Percentiles rank a stretch among this genome's conserved stretches.
These are phyloP conservation scores for Annulohypoxylon stygium DNA, from an alignment of 495 filamentous ascomycete genomes.

Conservation along the genomic window DNA sequence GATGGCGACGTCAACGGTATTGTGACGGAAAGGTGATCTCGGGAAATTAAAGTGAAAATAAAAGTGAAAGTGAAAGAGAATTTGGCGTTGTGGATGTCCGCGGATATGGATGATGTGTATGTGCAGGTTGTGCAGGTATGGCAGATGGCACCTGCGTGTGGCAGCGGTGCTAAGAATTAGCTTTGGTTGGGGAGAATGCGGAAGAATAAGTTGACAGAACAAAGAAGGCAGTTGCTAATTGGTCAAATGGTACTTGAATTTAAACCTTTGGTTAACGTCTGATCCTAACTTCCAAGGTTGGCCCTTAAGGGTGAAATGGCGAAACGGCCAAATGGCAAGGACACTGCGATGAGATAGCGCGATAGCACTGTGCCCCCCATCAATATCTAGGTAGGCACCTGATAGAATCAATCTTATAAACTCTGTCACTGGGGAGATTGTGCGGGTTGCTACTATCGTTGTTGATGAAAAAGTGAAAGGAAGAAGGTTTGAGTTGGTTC, in stretches of 20 bases:
- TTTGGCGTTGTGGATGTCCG: background rate
- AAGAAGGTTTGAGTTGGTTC: background rate
- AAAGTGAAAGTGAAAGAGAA: background rate
- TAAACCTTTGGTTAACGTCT: constrained; percentile 8
- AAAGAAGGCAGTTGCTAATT: constrained; percentile 18
- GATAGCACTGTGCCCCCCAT: background rate
- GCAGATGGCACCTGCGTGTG: background rate
- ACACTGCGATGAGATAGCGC: background rate
- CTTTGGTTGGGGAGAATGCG: constrained; percentile 7
- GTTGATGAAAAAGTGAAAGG: background rate
- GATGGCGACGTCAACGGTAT: background rate
- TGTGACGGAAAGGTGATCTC: background rate
- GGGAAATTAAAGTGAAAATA: background rate
- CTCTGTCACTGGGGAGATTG: background rate
- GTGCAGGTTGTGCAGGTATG: background rate
- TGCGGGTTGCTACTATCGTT: background rate
- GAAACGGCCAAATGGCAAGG: background rate
- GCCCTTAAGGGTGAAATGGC: too few species aligned
- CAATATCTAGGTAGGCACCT: background rate
- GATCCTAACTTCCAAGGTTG: background rate
- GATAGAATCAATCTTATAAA: background rate
- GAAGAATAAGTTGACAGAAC: constrained; percentile 7
- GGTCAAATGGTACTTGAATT: constrained; percentile 18
- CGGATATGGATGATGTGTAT: background rate
- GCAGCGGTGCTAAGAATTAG: background rate